Base-by-base conservation (phyloP, 331 rosid genomes). In the Ulmus americana region DNA sequence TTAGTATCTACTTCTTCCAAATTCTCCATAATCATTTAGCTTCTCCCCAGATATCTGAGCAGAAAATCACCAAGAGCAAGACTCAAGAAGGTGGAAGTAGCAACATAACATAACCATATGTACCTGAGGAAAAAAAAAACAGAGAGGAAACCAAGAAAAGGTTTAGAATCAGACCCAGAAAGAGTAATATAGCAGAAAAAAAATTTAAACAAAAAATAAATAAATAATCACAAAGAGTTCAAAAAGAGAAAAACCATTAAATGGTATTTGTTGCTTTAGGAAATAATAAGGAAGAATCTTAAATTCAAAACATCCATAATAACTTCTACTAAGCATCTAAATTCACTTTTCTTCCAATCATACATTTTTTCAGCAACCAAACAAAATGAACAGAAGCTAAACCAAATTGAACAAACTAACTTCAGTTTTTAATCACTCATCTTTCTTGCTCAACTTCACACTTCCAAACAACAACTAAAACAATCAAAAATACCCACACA, bases 21-120 rank as follows among this genome's bases (percentile, higher is more conserved):
- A 53, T 48, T 43, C 73, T 76, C 87, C 80, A 71, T 51, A 14
- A 53, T 44, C 70, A 14, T 59, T 22, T 41, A 20, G 63, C 18
- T 28, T 68, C 45, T 57, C 55, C 69, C 40, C 68, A 11, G 3
- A 8, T 51, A 38, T 39, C 42, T 38, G 43, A 67, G 12, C 7
- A 18, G 59, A 8, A 49, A 43, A 53, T 45, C 59, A 59, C 74
- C 62, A 46, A 59, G 61, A 45, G 44, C 51, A 54, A 35, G 58
- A 52, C 62, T 57, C 68, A 61, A 20, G 18, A 47, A 13, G 16
- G 16, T 38, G 1, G 43, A 20, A 53, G 43, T 15, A 50, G 7
- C 55, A 70, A 8, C 7, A 39, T 39, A 39, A 28, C 42, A 22
- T 9, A 39, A 12, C 62, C 69, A 55, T 12, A 56, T 3, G 9